A percentile compares a stretch with the other conserved stretches of the same genome.
phyloP scores from a whole-genome alignment of 2,329 filamentous ascomycete species.

The Botryotinia convoluta region DNA sequence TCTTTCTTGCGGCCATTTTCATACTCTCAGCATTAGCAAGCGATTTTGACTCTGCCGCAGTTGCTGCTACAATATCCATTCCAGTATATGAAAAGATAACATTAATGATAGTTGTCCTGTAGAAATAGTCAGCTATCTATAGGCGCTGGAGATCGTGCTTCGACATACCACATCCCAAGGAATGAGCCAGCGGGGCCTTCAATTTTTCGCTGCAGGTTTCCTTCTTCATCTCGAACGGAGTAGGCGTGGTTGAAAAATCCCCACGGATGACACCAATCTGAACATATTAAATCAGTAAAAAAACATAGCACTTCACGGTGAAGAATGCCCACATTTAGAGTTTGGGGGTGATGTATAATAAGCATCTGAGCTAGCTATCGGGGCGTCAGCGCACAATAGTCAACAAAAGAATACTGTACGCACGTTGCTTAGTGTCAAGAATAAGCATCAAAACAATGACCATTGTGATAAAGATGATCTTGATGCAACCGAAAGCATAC shows the following conservation, averaged over 20 bases:
- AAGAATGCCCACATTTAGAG: conserved; percentile 38
- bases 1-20: conserved; percentile 44
- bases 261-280: conserved; percentile 41
- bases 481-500: conserved; percentile 42
- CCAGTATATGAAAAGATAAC: conserved; percentile 33
- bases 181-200: conserved; percentile 40
- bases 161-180: conserved; percentile 41
- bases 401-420: conserved; percentile 20
- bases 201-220: conserved; percentile 36
- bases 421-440: conserved; percentile 41
- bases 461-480: conserved; percentile 41
- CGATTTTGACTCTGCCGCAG: conserved; percentile 40
- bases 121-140: background rate
- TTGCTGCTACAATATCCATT: conserved; percentile 43
- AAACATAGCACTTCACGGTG: background rate
- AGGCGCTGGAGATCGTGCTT: background rate
- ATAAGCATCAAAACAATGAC: conserved; percentile 42
- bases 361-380: conserved; percentile 38
- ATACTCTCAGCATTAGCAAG: conserved; percentile 42
- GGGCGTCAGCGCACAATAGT: background rate
- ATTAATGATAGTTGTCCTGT: conserved; percentile 41
- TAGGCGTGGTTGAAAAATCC: conserved; percentile 42
- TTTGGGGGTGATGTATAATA: conserved; percentile 41
- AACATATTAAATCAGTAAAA: background rate
- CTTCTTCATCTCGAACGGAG: conserved; percentile 37